phyloP scores from a whole-genome alignment of 2,329 filamentous ascomycete species.

The Diaporthe helianthi region DNA sequence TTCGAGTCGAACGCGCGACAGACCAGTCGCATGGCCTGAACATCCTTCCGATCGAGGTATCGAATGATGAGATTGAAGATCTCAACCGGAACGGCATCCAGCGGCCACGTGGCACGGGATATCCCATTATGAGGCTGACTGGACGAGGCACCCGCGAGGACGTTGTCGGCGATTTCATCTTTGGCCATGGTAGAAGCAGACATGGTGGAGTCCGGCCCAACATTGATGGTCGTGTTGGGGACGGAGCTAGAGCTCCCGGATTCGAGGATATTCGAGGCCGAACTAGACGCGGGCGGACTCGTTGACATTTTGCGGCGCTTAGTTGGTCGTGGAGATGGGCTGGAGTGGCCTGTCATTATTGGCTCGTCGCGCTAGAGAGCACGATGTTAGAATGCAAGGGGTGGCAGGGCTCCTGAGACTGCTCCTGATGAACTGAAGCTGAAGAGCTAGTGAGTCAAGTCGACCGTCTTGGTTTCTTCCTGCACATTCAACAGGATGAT shows the following conservation, averaged over 20 bases:
- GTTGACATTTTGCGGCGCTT: constrained; percentile 33
- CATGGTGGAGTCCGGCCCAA: neutral
- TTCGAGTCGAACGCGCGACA: constrained; percentile 56
- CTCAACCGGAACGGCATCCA: constrained; percentile 61
- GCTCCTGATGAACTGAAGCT: neutral
- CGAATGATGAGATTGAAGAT: constrained; percentile 64
- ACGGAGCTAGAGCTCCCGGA: neutral
- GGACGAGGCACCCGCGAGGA: neutral
- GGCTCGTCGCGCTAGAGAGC: neutral
- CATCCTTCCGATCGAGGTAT: constrained; percentile 62
- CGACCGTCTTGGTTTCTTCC: neutral
- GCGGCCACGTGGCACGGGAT: constrained; percentile 42
- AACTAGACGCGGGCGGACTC: constrained; percentile 12
- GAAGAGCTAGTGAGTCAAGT: neutral
- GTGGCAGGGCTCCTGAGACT: neutral
- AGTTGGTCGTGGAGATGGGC: constrained; percentile 22
- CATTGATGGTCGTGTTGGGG: no score
- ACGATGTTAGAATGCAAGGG: neutral
- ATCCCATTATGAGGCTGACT: neutral
- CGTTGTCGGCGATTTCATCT: neutral
- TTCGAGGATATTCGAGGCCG: neutral
- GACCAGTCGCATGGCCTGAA: constrained; percentile 68
- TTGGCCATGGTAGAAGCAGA: neutral
- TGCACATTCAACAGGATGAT: neutral
- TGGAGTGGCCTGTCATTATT: constrained; percentile 24